Base-by-base conservation (phyloP, 1,284 basidiomycete genomes). In the Bondarzewia mesenterica region DNA sequence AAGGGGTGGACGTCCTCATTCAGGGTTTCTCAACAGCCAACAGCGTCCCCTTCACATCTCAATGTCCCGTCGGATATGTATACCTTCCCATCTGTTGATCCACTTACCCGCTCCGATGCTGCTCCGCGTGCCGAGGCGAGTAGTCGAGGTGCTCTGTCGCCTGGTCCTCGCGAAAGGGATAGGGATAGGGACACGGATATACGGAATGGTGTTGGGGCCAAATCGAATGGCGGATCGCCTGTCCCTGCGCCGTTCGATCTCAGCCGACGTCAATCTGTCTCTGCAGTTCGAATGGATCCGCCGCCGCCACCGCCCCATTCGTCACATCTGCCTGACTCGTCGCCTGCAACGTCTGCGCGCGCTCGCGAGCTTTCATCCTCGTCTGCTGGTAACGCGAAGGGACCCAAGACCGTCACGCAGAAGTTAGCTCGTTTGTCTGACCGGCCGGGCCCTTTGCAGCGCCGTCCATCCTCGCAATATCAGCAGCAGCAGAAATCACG, bases 211-310 rank as follows among this genome's bases (percentile, higher is more conserved):
- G 29, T 5, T n/a, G 29, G 29, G 12, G 29, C 29, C 47, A 45
- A 16, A 8, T 8, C 21, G 41, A 42, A 22, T 12, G 41, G 21
- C 41, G 41, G 41, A 16, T 42, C 41, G 41, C 45, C 14, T 12
- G 74, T 74, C 15, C 70, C 72, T 6, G 70, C 69, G 10, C 70
- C 79, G 4, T 70, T 70, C 49, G 75, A 79, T 45, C 58, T 70
- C 10, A 55, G 61, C 15, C 65, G 75, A 43, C 66, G 76, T 8
- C 61, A 71, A 39, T 78, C 77, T 0, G 60, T 75, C 27, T 75
- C 76, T 23, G 70, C 71, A 2, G 68, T 65, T 22, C 70, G 78
- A 29, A 59, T 76, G 45, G 79, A 80, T 25, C 63, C 66, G 41
- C 56, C 62, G 21, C 64, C 67, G 10, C 51, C 63, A 25, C 62